Evolutionary conservation across 2,329 filamentous ascomycete genomes (phyloP).

Genomic region (Truncatella angustata): DNA sequence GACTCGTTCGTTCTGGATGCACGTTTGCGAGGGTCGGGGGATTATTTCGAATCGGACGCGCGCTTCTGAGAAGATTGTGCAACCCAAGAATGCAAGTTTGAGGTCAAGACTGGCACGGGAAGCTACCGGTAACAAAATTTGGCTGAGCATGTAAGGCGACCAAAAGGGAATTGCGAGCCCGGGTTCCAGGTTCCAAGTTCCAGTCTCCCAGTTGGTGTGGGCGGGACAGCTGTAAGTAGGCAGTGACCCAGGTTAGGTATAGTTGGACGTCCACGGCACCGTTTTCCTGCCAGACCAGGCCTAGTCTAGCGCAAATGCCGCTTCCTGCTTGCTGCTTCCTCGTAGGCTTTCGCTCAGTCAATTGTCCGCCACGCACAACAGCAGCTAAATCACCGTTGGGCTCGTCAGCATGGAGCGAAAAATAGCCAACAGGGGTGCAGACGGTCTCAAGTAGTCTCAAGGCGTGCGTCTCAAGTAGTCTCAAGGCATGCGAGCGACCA

Average conservation of each 20-base stretch:
- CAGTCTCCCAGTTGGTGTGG: background rate
- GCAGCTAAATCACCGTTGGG: too few species aligned
- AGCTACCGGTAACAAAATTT: background rate
- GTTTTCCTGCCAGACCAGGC: too few species aligned
- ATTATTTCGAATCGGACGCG: background rate
- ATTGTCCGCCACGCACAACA: too few species aligned
- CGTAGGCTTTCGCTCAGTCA: too few species aligned
- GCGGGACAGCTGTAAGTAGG: background rate
- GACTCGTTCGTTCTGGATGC: constrained; percentile 3
- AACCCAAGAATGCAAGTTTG: background rate
- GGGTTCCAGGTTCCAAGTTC: background rate
- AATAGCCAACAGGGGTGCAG: too few species aligned
- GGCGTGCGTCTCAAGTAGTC: too few species aligned
- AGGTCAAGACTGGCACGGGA: background rate
- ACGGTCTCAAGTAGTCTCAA: too few species aligned
- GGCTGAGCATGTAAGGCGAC: background rate
- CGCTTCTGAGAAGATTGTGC: background rate
- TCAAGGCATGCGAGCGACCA: too few species aligned
- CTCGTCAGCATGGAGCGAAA: too few species aligned
- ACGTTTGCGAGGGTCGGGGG: constrained; percentile 6
- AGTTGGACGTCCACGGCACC: too few species aligned
- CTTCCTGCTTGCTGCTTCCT: too few species aligned
- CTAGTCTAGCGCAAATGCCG: too few species aligned
- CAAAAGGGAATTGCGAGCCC: background rate
- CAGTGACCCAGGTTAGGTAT: background rate